Evolutionary conservation across 257 asterid genomes (phyloP).

Genomic region (Forsythia viridissima): DNA sequence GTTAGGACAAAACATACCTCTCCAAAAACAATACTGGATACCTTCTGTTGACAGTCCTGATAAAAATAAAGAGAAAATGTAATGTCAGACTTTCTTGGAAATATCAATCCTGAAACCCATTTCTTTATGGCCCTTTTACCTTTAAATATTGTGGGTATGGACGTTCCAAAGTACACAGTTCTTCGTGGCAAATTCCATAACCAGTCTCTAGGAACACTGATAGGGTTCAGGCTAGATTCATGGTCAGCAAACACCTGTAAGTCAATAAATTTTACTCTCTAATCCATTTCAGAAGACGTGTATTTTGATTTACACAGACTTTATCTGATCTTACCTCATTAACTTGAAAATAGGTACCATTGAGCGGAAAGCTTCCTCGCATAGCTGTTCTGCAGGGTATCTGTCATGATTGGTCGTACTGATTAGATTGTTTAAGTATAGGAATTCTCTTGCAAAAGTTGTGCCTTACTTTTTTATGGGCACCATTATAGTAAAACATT

Average conservation of each 20-base stretch:
- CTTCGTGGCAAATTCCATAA: slow-evolving; percentile 88
- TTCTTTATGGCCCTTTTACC: slow-evolving; percentile 46
- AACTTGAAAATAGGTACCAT: slow-evolving; percentile 97
- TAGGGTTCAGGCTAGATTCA: slow-evolving; percentile 77
- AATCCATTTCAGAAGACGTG: slow-evolving; percentile 16
- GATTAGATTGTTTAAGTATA: slow-evolving; percentile 23
- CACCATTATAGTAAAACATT: slow-evolving; percentile 3
- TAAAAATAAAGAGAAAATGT: slow-evolving; percentile 24
- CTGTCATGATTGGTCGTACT: slow-evolving; percentile 43
- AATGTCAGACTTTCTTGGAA: slow-evolving; percentile 22
- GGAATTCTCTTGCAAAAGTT: not conserved
- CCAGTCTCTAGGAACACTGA: slow-evolving; percentile 85
- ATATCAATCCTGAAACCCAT: slow-evolving; percentile 1
- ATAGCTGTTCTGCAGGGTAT: slow-evolving; percentile 98
- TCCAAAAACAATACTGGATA: slow-evolving; percentile 95
- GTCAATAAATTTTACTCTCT: slow-evolving; percentile 16
- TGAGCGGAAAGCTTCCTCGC: slow-evolving; percentile 98
- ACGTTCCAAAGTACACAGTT: slow-evolving; percentile 95
- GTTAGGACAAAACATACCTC: slow-evolving; percentile 53
- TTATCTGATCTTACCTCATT: slow-evolving; percentile 65
- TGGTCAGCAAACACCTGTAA: slow-evolving; percentile 93
- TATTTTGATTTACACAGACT: slow-evolving; percentile 13
- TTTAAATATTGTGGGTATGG: slow-evolving; percentile 85
- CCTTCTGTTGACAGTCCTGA: slow-evolving; percentile 80
- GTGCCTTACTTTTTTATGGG: not conserved